These are phyloP conservation scores for Coemansia sp. DNA, from an alignment of 192 early-diverging fungal genomes.

Conservation along the genomic window DNA sequence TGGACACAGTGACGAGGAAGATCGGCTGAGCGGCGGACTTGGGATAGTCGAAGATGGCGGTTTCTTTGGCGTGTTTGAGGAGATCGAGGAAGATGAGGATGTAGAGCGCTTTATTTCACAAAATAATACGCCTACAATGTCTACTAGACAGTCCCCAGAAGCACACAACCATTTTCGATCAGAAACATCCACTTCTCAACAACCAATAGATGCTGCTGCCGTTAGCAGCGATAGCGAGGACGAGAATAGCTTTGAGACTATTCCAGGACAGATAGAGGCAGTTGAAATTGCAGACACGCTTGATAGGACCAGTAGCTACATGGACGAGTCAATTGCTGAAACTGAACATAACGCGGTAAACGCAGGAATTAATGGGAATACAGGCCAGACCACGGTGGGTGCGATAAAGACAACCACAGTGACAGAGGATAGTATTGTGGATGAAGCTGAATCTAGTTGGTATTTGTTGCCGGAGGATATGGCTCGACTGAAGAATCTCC, in stretches of 20 bases:
- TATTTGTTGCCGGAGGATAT: neutral
- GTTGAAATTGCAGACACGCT: neutral
- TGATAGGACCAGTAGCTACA: neutral
- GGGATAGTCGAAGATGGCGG: constrained; percentile 14
- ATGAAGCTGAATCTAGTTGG: neutral
- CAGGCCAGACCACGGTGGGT: neutral
- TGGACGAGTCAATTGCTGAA: neutral
- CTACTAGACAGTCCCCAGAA: constrained; percentile 34
- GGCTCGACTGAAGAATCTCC: constrained; percentile 12
- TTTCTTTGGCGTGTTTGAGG: constrained; percentile 46
- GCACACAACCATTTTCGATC: neutral
- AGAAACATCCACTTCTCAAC: neutral
- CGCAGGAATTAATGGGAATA: neutral
- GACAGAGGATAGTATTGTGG: neutral
- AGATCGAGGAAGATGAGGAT: constrained; percentile 49
- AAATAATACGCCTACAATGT: constrained; percentile 33
- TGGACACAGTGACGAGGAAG: constrained; percentile 1
- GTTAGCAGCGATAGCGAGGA: constrained; percentile 30
- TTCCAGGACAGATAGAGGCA: constrained; percentile 4
- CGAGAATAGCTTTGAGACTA: constrained; percentile 38
- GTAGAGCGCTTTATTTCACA: constrained; percentile 49
- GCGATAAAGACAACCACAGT: neutral
- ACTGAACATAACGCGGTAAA: neutral
- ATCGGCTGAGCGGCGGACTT: constrained; percentile 8
- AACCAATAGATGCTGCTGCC: too few species aligned